Evolutionary conservation across 139 green algal species (phyloP).

Genomic region (Micractinium sp.): DNA sequence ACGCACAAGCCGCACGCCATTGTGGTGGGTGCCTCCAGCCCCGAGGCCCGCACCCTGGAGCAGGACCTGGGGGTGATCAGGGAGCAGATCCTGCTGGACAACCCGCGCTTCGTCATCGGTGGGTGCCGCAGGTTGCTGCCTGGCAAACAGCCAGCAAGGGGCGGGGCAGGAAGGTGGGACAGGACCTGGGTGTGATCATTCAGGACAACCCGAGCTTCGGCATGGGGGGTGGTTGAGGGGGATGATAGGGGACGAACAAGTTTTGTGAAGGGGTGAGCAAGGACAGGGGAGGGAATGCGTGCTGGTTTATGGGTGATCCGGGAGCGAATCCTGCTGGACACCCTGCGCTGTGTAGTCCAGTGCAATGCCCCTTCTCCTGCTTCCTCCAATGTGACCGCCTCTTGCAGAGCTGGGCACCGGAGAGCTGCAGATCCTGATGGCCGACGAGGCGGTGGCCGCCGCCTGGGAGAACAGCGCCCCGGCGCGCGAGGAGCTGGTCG

Average conservation of each 20-base stretch:
- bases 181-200: slow-evolving; percentile 6
- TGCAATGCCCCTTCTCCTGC: no score
- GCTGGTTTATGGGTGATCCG: no score
- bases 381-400: neutral
- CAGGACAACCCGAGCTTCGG: no score
- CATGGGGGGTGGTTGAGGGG: no score
- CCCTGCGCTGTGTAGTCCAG: no score
- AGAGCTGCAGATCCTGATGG: slow-evolving; percentile 64
- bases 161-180: neutral
- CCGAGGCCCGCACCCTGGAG: slow-evolving; percentile 67
- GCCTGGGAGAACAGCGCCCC: slow-evolving; percentile 80
- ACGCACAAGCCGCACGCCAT: slow-evolving; percentile 84
- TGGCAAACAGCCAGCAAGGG: no score
- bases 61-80: slow-evolving; percentile 68
- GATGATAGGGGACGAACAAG: no score
- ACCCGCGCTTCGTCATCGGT: slow-evolving; percentile 55
- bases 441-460: slow-evolving; percentile 75
- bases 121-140: neutral
- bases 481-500: slow-evolving; percentile 70
- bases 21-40: slow-evolving; percentile 69
- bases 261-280: no score
- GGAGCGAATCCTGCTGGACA: no score
- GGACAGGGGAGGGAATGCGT: no score
- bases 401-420: slow-evolving; percentile 46
- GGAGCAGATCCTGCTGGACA: slow-evolving; percentile 66